These are phyloP conservation scores for Hypoxylon sp. DNA, from an alignment of 2,329 filamentous ascomycete genomes.

Conservation along the genomic window DNA sequence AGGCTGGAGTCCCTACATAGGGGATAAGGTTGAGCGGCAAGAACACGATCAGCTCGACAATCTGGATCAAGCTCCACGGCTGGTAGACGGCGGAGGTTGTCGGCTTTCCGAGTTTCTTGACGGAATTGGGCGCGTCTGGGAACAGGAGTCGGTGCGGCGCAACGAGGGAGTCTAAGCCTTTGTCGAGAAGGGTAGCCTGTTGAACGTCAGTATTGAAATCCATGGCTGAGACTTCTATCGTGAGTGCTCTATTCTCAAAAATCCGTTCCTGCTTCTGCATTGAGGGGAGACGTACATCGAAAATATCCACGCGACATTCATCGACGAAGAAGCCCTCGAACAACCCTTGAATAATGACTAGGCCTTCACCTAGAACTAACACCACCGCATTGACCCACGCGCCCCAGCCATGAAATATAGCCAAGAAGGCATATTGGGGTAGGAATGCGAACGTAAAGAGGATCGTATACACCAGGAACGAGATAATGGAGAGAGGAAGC, in stretches of 20 bases:
- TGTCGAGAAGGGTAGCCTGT: constrained; percentile 80
- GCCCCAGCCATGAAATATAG: constrained; percentile 86
- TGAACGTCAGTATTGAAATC: constrained; percentile 36
- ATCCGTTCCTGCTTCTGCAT: neutral
- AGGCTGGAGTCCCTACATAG: constrained; percentile 83
- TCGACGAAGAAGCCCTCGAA: constrained; percentile 88
- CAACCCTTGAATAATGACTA: constrained; percentile 76
- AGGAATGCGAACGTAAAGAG: constrained; percentile 91
- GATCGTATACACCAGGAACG: constrained; percentile 83
- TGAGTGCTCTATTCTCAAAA: neutral
- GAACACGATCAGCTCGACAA: constrained; percentile 83
- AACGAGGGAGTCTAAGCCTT: constrained; percentile 77
- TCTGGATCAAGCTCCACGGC: constrained; percentile 92
- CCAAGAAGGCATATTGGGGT: constrained; percentile 89
- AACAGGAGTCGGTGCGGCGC: constrained; percentile 74
- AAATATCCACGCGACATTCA: constrained; percentile 82
- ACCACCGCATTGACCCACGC: constrained; percentile 94
- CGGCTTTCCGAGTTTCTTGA: constrained; percentile 86
- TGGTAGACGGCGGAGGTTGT: constrained; percentile 82
- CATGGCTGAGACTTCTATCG: neutral
- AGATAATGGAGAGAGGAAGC: constrained; percentile 84
- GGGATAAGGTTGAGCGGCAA: constrained; percentile 91
- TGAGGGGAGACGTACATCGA: constrained; percentile 73
- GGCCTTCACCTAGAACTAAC: constrained; percentile 84
- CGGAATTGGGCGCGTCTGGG: constrained; percentile 76